phyloP scores from a whole-genome alignment of 805 yeast species.

The Naumovozyma baii region DNA sequence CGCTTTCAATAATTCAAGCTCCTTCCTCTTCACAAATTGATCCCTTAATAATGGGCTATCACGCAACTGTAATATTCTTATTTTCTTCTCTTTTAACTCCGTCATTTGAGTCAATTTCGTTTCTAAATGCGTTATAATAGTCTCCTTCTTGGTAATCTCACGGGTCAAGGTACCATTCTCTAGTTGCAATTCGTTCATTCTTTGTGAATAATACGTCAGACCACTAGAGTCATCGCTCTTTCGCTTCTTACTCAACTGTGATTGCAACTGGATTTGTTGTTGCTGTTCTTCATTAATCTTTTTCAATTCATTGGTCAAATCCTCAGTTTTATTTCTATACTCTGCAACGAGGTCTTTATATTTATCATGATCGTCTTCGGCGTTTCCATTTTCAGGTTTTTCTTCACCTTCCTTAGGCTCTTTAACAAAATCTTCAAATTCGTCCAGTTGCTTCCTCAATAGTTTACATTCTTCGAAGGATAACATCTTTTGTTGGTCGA shows the following conservation, averaged over 20 bases:
- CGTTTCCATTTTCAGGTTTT: slow-evolving; percentile 8
- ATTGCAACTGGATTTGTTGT: slow-evolving; percentile 9
- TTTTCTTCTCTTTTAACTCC: slow-evolving; percentile 30
- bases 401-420: not conserved
- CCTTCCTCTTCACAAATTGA: slow-evolving; percentile 48
- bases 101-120: slow-evolving; percentile 32
- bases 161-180: slow-evolving; percentile 35
- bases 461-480: slow-evolving; percentile 51
- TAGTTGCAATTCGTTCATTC: slow-evolving; percentile 31
- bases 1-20: slow-evolving; percentile 39
- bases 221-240: slow-evolving; percentile 21
- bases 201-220: slow-evolving; percentile 20
- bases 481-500: slow-evolving; percentile 43
- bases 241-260: slow-evolving; percentile 21
- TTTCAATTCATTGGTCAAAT: slow-evolving; percentile 33
- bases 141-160: slow-evolving; percentile 31
- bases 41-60: slow-evolving; percentile 56
- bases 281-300: slow-evolving; percentile 20
- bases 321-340: slow-evolving; percentile 43
- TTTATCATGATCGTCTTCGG: slow-evolving; percentile 8
- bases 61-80: slow-evolving; percentile 51
- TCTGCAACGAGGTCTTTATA: slow-evolving; percentile 38
- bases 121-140: slow-evolving; percentile 30
- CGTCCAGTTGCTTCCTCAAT: slow-evolving; percentile 46
- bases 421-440: slow-evolving; percentile 26